Conservation (phyloP, 768 basidiomycete species). For the Tulasnella sp. region DNA sequence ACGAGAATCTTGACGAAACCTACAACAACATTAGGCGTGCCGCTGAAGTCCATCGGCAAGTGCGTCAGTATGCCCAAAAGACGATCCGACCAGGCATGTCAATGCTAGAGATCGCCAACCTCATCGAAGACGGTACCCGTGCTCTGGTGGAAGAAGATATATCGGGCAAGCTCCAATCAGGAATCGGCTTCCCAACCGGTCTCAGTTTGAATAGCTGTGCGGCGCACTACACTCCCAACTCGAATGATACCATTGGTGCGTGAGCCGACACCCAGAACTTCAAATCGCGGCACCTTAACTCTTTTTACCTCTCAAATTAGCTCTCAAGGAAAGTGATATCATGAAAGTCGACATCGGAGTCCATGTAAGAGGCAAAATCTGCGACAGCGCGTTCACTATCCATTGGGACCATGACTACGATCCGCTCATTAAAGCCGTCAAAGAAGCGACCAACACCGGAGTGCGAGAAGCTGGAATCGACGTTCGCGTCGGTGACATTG, state of each 20-base stretch:
- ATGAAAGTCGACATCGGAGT: conserved; percentile 97
- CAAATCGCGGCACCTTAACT: too few relatives aligned
- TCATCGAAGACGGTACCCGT: conserved; percentile 85
- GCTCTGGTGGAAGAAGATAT: conserved; percentile 78
- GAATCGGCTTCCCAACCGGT: conserved; percentile 95
- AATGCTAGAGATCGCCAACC: conserved; percentile 87
- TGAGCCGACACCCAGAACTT: conserved; percentile 9
- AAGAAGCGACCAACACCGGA: conserved; percentile 89
- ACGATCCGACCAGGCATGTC: conserved; percentile 85
- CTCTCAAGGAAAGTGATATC: conserved; percentile 72
- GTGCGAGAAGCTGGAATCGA: conserved; percentile 91
- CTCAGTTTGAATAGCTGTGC: conserved; percentile 89
- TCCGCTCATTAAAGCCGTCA: conserved; percentile 78
- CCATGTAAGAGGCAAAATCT: conserved; percentile 90
- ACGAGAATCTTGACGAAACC: conserved; percentile 71
- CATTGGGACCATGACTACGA: conserved; percentile 82
- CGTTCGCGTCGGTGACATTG: conserved; percentile 84
- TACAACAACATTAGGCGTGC: conserved; percentile 86
- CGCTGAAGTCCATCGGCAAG: conserved; percentile 93
- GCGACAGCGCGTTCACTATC: conserved; percentile 88
- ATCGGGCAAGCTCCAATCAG: conserved; percentile 53
- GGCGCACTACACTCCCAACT: conserved; percentile 93
- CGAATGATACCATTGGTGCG: conserved; percentile 74
- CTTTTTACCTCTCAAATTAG: conserved; percentile 30
- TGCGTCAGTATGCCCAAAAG: conserved; percentile 69